These are phyloP conservation scores for Yarrowia sp. DNA, from an alignment of 805 yeast genomes.

Conservation along the genomic window DNA sequence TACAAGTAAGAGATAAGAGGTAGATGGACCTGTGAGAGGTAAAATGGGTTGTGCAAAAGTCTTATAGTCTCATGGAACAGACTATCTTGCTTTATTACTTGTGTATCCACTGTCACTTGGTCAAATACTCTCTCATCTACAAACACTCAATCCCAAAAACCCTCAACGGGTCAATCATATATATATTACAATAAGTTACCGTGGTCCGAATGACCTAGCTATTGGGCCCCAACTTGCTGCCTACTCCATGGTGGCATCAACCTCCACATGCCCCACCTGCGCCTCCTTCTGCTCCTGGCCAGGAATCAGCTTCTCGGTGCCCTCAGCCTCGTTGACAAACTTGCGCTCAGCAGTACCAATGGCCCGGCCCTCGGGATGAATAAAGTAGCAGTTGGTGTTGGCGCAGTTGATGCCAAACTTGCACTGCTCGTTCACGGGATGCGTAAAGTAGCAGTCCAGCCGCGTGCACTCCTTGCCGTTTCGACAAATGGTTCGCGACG, in stretches of 20 bases:
- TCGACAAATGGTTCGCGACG: constrained; percentile 68
- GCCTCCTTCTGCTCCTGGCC: neutral
- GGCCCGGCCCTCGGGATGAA: constrained; percentile 64
- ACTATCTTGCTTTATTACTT: no score
- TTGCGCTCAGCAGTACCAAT: neutral
- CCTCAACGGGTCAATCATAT: neutral
- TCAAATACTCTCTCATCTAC: no score
- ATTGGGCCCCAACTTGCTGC: no score
- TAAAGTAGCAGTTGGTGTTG: constrained; percentile 65
- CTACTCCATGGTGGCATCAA: neutral
- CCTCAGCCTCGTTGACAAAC: neutral
- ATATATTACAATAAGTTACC: constrained; percentile 15
- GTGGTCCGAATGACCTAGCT: neutral
- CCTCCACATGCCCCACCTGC: neutral
- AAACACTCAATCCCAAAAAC: no score
- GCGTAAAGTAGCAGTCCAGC: constrained; percentile 76
- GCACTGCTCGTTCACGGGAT: constrained; percentile 60
- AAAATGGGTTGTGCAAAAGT: no score
- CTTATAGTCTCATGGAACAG: no score
- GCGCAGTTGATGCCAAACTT: constrained; percentile 74
- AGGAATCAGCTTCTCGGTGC: neutral
- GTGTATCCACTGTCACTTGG: no score
- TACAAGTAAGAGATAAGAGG: no score
- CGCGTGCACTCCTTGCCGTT: constrained; percentile 76
- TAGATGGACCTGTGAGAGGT: no score